Evolutionary conservation across 116 monocot species (phyloP).

Genomic region (Phalaenopsis hybrid): DNA sequence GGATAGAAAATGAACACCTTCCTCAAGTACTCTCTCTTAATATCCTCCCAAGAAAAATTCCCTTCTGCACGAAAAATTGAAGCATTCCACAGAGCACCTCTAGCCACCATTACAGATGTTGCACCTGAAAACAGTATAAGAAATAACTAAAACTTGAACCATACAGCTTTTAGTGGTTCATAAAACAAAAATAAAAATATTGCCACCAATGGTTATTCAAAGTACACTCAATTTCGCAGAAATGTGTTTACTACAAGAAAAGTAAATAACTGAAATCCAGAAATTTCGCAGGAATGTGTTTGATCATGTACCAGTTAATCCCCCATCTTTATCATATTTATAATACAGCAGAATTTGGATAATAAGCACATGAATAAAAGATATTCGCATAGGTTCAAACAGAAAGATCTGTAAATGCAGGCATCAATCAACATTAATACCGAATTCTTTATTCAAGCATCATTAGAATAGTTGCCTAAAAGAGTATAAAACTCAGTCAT

Average conservation of each 20-base stretch:
- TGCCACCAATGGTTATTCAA: not conserved
- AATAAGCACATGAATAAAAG: no score
- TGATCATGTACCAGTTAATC: no score
- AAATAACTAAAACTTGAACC: not conserved
- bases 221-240: no score
- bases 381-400: no score
- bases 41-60: conserved; percentile 68
- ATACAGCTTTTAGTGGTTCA: not conserved
- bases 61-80: conserved; percentile 72
- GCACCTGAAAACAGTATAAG: conserved; percentile 41
- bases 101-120: conserved; percentile 86
- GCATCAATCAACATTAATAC: no score
- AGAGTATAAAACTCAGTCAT: not conserved
- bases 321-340: no score
- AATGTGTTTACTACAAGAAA: no score
- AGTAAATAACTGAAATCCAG: no score
- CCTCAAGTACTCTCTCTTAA: conserved; percentile 82
- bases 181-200: not conserved
- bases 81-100: conserved; percentile 98
- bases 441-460: no score
- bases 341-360: no score
- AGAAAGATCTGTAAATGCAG: no score
- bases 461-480: not conserved
- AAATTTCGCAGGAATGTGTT: no score
- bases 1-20: conserved; percentile 41